Conservation (phyloP, 2,329 filamentous ascomycete species). For the Aspergillus pseudotamarii region DNA sequence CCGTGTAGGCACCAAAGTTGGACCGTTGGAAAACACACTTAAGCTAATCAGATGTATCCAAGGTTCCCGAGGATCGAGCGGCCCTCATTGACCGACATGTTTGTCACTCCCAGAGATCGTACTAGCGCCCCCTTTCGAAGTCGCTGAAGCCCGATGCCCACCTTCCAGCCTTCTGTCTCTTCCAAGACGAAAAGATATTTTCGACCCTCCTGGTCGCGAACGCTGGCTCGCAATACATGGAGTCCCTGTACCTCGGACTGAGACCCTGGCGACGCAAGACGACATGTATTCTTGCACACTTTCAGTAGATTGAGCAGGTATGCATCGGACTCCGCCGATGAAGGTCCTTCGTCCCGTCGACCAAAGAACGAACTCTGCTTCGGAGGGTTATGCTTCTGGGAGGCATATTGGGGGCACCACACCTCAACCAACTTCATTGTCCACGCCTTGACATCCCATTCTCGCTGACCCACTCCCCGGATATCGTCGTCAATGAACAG, state of each 20-base stretch:
- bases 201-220: conserved; percentile 63
- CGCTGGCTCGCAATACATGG: conserved; percentile 60
- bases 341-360: conserved; percentile 56
- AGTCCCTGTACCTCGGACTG: conserved; percentile 44
- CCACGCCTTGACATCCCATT: conserved; percentile 99
- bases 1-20: neutral
- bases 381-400: conserved; percentile 35
- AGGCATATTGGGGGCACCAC: conserved; percentile 69
- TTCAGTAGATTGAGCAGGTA: conserved; percentile 65
- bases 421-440: conserved; percentile 91
- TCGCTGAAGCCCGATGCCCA: conserved; percentile 60
- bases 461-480: conserved; percentile 84
- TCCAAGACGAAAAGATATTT: conserved; percentile 64
- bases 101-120: conserved; percentile 54
- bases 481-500: conserved; percentile 97
- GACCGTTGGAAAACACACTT: neutral
- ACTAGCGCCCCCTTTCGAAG: conserved; percentile 60
- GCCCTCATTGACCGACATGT: conserved; percentile 22
- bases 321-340: conserved; percentile 67
- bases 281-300: conserved; percentile 67
- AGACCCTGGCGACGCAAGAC: conserved; percentile 49
- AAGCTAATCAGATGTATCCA: conserved; percentile 17
- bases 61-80: conserved; percentile 24
- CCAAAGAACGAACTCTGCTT: conserved; percentile 40
- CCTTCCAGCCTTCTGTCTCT: conserved; percentile 64